Conservation (phyloP, 768 basidiomycete genomes). For the Kwoniella mangroviensis region DNA sequence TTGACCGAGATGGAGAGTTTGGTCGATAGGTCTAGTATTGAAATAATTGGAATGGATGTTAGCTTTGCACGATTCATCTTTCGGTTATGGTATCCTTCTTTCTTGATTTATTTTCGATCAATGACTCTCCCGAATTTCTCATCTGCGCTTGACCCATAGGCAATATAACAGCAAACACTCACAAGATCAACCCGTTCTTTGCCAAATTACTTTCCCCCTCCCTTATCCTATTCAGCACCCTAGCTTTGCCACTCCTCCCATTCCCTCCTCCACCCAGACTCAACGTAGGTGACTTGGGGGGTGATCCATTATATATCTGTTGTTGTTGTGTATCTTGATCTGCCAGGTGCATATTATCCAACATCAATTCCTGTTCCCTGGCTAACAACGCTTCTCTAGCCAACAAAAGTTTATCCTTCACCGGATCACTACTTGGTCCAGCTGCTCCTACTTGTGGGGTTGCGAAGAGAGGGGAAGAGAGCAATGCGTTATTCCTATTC, state of each 20-base stretch:
- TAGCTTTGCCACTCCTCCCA: conserved; percentile 34
- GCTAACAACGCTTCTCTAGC: conserved; percentile 32
- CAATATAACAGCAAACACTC: conserved; percentile 14
- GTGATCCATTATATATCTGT: background rate
- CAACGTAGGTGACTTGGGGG: background rate
- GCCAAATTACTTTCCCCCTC: conserved; percentile 26
- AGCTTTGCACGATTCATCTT: background rate
- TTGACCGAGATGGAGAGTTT: conserved; percentile 34
- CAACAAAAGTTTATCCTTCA: conserved; percentile 33
- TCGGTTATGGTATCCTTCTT: too few species aligned
- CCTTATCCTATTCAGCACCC: conserved; percentile 36
- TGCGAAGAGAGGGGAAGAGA: conserved; percentile 22
- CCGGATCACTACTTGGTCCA: conserved; percentile 32
- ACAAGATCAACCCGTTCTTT: conserved; percentile 42
- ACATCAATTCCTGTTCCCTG: conserved; percentile 42
- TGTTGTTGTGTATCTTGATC: background rate
- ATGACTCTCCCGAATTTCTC: too few species aligned
- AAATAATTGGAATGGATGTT: background rate
- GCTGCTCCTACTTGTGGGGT: conserved; percentile 7
- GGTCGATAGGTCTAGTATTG: conserved; percentile 34
- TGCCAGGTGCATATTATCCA: conserved; percentile 1
- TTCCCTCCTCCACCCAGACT: background rate
- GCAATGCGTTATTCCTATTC: conserved; percentile 35
- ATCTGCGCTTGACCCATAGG: too few species aligned
- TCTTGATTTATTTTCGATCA: too few species aligned